phyloP scores from a whole-genome alignment of 768 basidiomycete species.

The Lentinula sp. region DNA sequence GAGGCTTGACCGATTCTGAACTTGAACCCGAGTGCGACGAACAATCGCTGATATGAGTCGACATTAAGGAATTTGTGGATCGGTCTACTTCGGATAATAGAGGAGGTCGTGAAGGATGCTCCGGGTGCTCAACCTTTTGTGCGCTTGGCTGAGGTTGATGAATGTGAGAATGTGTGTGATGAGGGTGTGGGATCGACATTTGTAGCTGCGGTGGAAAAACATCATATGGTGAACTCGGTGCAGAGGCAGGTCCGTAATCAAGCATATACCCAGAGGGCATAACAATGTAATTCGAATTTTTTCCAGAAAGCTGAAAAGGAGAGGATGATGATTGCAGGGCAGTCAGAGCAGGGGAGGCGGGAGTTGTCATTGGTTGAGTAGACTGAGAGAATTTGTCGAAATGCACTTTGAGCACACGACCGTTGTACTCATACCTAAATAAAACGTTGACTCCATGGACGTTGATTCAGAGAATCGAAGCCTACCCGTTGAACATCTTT shows the following conservation, averaged over 20 bases:
- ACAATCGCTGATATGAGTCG: conserved; percentile 2
- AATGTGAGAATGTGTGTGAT: conserved; percentile 10
- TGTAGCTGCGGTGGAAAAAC: conserved; percentile 15
- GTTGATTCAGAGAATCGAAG: conserved; percentile 4
- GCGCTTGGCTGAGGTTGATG: not conserved
- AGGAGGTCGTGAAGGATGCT: conserved; percentile 1
- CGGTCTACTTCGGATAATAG: not conserved
- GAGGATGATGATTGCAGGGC: conserved; percentile 4
- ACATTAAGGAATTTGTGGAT: conserved; percentile 4
- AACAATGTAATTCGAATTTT: conserved; percentile 22
- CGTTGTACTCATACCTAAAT: conserved; percentile 80
- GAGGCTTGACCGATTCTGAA: conserved; percentile 3
- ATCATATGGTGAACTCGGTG: conserved; percentile 30
- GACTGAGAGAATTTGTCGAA: conserved; percentile 74
- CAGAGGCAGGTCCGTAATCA: conserved; percentile 33
- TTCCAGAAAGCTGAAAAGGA: conserved; percentile 1
- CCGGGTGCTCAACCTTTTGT: not conserved
- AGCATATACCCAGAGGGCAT: conserved; percentile 28
- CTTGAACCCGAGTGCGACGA: conserved; percentile 11
- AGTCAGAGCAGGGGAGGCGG: conserved; percentile 16
- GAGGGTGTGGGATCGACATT: conserved; percentile 11
- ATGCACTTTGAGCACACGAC: conserved; percentile 83
- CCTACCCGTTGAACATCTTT: conserved; percentile 86
- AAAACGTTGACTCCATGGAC: not conserved
- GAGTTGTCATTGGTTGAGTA: conserved; percentile 13